These are phyloP conservation scores for Ceratocystis cubensis DNA, from an alignment of 2,329 filamentous ascomycete species.

Conservation along the genomic window DNA sequence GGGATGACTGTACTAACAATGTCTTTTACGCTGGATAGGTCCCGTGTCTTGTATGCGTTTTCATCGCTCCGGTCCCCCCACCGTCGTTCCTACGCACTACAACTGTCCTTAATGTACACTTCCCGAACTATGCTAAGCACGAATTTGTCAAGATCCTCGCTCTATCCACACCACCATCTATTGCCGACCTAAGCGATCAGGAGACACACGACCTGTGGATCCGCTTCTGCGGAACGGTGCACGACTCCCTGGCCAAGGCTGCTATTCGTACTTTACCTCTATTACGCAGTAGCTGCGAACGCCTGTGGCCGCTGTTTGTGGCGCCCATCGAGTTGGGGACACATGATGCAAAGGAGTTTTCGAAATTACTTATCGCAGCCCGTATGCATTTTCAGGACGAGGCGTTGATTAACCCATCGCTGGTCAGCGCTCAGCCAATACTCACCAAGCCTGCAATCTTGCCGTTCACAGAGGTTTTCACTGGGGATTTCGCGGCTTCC, in stretches of 20 bases:
- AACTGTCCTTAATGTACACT: conserved; percentile 64
- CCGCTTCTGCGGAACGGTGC: conserved; percentile 70
- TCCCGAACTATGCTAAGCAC: conserved; percentile 68
- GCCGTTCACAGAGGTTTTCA: conserved; percentile 21
- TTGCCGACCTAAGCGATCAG: conserved; percentile 38
- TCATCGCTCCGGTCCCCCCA: conserved; percentile 62
- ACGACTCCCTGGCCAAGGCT: conserved; percentile 72
- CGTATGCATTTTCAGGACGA: conserved; percentile 62
- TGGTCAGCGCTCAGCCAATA: conserved; percentile 32
- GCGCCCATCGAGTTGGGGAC: conserved; percentile 64
- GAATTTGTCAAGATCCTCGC: conserved; percentile 69
- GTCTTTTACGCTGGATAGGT: conserved; percentile 42
- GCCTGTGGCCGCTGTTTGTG: conserved; percentile 77
- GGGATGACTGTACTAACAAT: conserved; percentile 21
- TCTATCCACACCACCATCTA: conserved; percentile 34
- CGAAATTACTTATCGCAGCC: conserved; percentile 62
- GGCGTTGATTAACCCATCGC: conserved; percentile 51
- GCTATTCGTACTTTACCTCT: conserved; percentile 67
- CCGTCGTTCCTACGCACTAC: conserved; percentile 57
- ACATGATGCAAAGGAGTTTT: conserved; percentile 66
- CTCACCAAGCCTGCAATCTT: neutral
- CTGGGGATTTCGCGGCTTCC: conserved; percentile 15
- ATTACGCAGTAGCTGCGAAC: conserved; percentile 56
- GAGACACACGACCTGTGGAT: conserved; percentile 60
- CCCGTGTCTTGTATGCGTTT: conserved; percentile 60